Conservation (phyloP, 148 eudicot species). For the Fallopia convolvulus region DNA sequence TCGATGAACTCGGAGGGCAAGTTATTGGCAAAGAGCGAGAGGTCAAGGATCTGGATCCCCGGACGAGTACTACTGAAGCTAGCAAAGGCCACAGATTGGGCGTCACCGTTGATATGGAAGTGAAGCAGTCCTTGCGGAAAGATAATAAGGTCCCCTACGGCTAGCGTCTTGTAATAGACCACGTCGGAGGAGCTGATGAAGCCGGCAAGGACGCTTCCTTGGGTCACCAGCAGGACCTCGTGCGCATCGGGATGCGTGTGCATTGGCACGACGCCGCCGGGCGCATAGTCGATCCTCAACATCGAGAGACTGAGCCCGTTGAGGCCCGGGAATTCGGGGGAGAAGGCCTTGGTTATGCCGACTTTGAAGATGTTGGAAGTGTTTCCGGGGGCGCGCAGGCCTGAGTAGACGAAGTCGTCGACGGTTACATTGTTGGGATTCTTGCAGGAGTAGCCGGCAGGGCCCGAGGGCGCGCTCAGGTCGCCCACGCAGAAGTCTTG, state of each 20-base stretch:
- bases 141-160: conserved; percentile 62
- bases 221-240: conserved; percentile 41
- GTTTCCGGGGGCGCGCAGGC: conserved; percentile 48
- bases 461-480: conserved; percentile 27
- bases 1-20: conserved; percentile 49
- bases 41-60: conserved; percentile 75
- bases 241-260: conserved; percentile 78
- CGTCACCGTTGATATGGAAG: conserved; percentile 56
- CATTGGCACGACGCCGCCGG: conserved; percentile 67
- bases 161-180: conserved; percentile 40
- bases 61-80: conserved; percentile 57
- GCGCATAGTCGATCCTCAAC: conserved; percentile 59
- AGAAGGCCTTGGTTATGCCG: conserved; percentile 66
- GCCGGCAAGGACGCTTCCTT: conserved; percentile 60
- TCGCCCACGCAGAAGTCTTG: conserved; percentile 77
- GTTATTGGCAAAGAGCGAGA: conserved; percentile 46
- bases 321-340: conserved; percentile 56
- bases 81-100: conserved; percentile 38
- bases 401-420: conserved; percentile 49
- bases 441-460: conserved; percentile 82
- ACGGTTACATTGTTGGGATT: conserved; percentile 24
- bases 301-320: conserved; percentile 73
- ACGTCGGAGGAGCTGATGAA: conserved; percentile 41
- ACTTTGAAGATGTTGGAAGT: conserved; percentile 62
- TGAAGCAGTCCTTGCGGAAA: conserved; percentile 83